A percentile compares a stretch with the other conserved stretches of the same genome.
These are phyloP conservation scores for Cyclostephanos tholiformis DNA, from an alignment of 108 stramenopile species.

Conservation along the genomic window DNA sequence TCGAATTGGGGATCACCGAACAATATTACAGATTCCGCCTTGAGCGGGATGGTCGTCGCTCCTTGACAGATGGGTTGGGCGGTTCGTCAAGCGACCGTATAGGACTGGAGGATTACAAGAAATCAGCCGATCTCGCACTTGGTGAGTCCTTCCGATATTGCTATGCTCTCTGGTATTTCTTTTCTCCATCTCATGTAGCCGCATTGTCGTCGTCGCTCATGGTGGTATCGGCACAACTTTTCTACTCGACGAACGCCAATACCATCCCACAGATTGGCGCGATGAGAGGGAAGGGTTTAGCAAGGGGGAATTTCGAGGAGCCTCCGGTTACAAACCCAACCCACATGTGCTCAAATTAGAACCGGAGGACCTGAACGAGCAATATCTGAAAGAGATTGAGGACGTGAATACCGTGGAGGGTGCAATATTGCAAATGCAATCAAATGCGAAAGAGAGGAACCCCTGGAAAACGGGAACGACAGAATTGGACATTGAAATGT, in stretches of 20 bases:
- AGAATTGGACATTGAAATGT: slow-evolving; percentile 44
- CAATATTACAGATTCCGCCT: slow-evolving; percentile 37
- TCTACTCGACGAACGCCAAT: slow-evolving; percentile 1
- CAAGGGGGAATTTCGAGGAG: slow-evolving; percentile 35
- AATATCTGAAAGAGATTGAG: slow-evolving; percentile 49
- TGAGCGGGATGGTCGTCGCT: slow-evolving; percentile 10
- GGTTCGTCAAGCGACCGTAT: slow-evolving; percentile 3
- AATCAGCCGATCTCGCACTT: slow-evolving; percentile 16
- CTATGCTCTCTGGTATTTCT: neutral
- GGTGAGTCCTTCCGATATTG: slow-evolving; percentile 16
- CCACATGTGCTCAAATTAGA: slow-evolving; percentile 37
- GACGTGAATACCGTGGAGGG: slow-evolving; percentile 52
- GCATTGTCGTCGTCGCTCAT: neutral
- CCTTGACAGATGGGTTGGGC: neutral
- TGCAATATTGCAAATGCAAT: slow-evolving; percentile 39
- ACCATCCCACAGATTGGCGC: slow-evolving; percentile 19
- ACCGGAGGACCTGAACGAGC: slow-evolving; percentile 47
- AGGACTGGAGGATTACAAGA: slow-evolving; percentile 16
- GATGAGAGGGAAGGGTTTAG: slow-evolving; percentile 40
- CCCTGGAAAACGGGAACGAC: slow-evolving; percentile 40
- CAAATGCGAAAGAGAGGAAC: slow-evolving; percentile 18
- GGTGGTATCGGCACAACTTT: neutral
- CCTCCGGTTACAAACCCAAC: slow-evolving; percentile 41
- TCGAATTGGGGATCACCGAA: slow-evolving; percentile 16
- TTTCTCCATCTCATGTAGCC: neutral